Base-by-base conservation (phyloP, 768 basidiomycete genomes). In the Suillus alpinus region DNA sequence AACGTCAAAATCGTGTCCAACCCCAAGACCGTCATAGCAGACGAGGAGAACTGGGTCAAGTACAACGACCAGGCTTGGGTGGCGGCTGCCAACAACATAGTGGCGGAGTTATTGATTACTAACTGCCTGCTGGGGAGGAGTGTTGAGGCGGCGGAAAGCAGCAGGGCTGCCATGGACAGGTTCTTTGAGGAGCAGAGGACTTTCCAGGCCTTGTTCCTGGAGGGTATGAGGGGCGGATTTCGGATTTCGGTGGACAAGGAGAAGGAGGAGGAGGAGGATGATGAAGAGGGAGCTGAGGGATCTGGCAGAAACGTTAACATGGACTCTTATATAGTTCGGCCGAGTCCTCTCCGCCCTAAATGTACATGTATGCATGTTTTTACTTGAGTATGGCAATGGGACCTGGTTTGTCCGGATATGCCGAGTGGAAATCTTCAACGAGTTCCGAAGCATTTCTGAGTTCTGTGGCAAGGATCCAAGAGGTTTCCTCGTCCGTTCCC, bases 401-500 rank as follows among this genome's bases (percentile, higher is more conserved):
- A 5, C 60, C 53, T 0, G 40, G 56, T 9, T 61, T 61, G 23
- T 39, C 20, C 2, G 32, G 60, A 40, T 61, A 57, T 10, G 16
- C n/a, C 0, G 31, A 9, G 7, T 61, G 55, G 41, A 59, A 60
- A 9, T 57, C 39, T 4, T 4, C 12, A 4, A 56, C 1, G 2
- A 56, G 8, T 29, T 60, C 53, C 7, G 32, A 1, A 3, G 41
- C 55, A 34, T 53, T 57, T 9, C 32, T n/a, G 9, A 60, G 50
- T 37, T 65, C 56, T 1, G 53, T 62, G 10, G 64, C 62, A 2
- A 60, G 44, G 4, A 65, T 31, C 64, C 64, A 65, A 1, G 62
- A 62, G 2, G 59, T 65, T 57, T 65, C 64, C 14, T 65, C 62
- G 32, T 65, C 64, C 3, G 62, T 65, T 0, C 64, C 64, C 20